A percentile compares a stretch with the other conserved stretches of the same genome.
These are phyloP conservation scores for Kluyveromyces wickerhamii DNA, from an alignment of 805 yeast genomes.

Conservation along the genomic window DNA sequence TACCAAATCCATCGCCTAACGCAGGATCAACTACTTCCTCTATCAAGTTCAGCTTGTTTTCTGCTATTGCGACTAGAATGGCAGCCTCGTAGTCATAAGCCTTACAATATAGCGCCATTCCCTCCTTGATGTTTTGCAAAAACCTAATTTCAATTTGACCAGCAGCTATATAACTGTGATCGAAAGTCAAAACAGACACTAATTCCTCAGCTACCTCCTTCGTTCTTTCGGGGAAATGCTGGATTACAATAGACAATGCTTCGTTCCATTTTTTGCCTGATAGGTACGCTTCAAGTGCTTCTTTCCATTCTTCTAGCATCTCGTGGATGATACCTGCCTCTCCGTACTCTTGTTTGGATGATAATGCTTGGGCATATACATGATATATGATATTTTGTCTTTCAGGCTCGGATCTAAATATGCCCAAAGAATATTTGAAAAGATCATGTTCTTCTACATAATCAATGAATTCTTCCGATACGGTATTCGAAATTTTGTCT, in stretches of 20 bases:
- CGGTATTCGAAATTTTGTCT: constrained; percentile 26
- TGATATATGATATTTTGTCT: constrained; percentile 49
- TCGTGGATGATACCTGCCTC: constrained; percentile 82
- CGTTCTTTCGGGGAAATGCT: constrained; percentile 33
- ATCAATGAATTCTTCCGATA: constrained; percentile 51
- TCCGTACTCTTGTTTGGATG: constrained; percentile 45
- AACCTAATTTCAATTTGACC: constrained; percentile 66
- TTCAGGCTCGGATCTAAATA: constrained; percentile 49
- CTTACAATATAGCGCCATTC: constrained; percentile 64
- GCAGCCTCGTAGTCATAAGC: constrained; percentile 73
- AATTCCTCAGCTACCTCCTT: constrained; percentile 49
- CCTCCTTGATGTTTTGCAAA: constrained; percentile 50
- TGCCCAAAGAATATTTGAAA: constrained; percentile 57
- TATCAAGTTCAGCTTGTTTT: constrained; percentile 38
- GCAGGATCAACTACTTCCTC: constrained; percentile 60
- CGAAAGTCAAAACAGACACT: constrained; percentile 51
- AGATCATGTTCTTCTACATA: constrained; percentile 65
- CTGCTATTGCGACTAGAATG: constrained; percentile 49
- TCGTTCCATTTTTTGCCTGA: constrained; percentile 77
- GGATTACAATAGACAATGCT: constrained; percentile 56
- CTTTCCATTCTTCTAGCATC: constrained; percentile 43
- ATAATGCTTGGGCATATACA: constrained; percentile 56
- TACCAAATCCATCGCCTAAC: constrained; percentile 81
- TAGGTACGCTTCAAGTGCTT: constrained; percentile 65
- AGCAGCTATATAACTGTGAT: constrained; percentile 69